A percentile compares a stretch with the other conserved stretches of the same genome.
Evolutionary conservation across 805 yeast genomes (phyloP).

Genomic region (Naumovozyma castellii): DNA sequence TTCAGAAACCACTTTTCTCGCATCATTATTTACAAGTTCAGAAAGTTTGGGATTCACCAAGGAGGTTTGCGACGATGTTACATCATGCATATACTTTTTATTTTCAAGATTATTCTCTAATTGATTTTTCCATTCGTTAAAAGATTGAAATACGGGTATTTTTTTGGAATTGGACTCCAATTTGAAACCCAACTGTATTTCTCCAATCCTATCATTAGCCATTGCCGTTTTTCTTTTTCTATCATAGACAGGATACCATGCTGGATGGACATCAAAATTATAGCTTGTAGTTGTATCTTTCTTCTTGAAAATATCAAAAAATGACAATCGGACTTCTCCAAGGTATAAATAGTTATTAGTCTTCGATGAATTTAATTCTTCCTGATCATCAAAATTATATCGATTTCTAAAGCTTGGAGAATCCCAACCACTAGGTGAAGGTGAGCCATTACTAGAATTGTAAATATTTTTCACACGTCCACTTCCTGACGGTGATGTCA

Average conservation of each 20-base stretch:
- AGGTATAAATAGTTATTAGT: conserved; percentile 18
- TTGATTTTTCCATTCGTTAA: conserved; percentile 16
- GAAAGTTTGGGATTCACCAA: not conserved
- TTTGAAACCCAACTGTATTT: conserved; percentile 18
- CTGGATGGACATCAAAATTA: conserved; percentile 11
- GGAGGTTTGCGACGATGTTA: not conserved
- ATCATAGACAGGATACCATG: conserved; percentile 24
- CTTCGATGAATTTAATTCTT: not conserved
- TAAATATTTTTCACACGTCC: not conserved
- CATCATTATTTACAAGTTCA: not conserved
- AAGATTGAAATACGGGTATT: conserved; percentile 14
- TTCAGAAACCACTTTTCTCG: not conserved
- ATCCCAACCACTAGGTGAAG: not conserved
- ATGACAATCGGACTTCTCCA: conserved; percentile 25
- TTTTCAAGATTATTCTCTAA: conserved; percentile 4
- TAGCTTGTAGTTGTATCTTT: conserved; percentile 11
- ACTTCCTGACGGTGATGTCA: not conserved
- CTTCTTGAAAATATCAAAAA: conserved; percentile 21
- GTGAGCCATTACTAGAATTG: not conserved
- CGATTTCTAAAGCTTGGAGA: not conserved
- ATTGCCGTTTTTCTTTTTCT: conserved; percentile 9
- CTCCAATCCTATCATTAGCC: conserved; percentile 14
- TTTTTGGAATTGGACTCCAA: conserved; percentile 12
- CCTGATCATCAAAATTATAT: not conserved
- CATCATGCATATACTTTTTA: conserved; percentile 1